Evolutionary conservation across 306 rosid genomes (phyloP), one percentile per base, ranked within the genome.

Genomic region (Biancaea sappan): DNA sequence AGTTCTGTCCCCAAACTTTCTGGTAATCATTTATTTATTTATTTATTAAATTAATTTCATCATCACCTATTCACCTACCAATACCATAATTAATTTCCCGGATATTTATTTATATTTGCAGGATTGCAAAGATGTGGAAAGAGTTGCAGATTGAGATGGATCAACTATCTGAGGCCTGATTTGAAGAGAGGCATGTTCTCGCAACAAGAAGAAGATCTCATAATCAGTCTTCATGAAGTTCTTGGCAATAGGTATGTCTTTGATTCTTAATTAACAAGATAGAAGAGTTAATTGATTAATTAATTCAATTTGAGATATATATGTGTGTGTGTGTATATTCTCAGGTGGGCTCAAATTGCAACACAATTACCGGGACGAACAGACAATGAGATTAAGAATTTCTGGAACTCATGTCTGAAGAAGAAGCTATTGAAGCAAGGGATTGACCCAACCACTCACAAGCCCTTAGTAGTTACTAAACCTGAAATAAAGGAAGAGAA

Each of bases 311-410:
- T n/a, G n/a, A n/a, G n/a, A n/a, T n/a, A n/a, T n/a, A n/a, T n/a
- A n/a, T n/a, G n/a, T n/a, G n/a, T n/a, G n/a, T n/a, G n/a, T n/a
- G n/a, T n/a, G n/a, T n/a, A n/a, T n/a, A n/a, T n/a, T n/a, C n/a
- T 64, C 72, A 94, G 98, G 86, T 94, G 98, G 98, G 97, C 98
- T 58, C 98, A 94, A 69, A 94, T 94, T 65, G 97, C 98, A 16
- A 81, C 96, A 28, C 97, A 88, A 31, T 83, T 91, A 26, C 98
- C 97, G 0, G 98, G 98, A 41, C 89, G 98, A 88, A 93, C 98
- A 12, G 98, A 93, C 29, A 93, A 93, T 65, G 98, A 93, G 87
- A 91, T 94, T 5, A 94, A 94, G 46, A 94, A 94, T 67, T 91
- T 91, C 29, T 94, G 98, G 98, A 91, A 94, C 81, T 94, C 98